phyloP scores from a whole-genome alignment of 2,329 filamentous ascomycete species.

The Alternaria sp. region DNA sequence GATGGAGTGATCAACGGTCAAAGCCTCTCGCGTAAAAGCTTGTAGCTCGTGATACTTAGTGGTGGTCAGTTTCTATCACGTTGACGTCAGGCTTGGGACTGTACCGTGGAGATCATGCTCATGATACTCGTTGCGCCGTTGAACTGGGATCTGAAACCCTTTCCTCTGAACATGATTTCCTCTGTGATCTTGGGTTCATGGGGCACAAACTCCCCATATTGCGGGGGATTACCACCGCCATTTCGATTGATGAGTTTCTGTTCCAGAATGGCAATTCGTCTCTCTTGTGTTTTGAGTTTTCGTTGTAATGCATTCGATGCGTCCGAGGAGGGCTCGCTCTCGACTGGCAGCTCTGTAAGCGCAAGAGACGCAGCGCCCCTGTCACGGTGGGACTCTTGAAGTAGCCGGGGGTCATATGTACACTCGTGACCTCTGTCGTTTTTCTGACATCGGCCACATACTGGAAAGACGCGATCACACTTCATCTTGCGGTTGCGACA shows the following conservation, averaged over 20 bases:
- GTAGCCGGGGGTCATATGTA: constrained; percentile 48
- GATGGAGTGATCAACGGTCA: constrained; percentile 38
- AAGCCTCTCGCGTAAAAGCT: constrained; percentile 40
- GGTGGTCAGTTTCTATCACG: constrained; percentile 9
- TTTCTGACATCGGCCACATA: constrained; percentile 53
- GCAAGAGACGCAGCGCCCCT: constrained; percentile 24
- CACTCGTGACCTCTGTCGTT: constrained; percentile 52
- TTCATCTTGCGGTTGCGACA: constrained; percentile 57
- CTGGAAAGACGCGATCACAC: constrained; percentile 54
- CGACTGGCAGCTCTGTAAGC: constrained; percentile 4
- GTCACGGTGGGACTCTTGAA: constrained; percentile 38
- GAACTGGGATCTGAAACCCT: constrained; percentile 54
- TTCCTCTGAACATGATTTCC: constrained; percentile 52
- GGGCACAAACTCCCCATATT: constrained; percentile 15
- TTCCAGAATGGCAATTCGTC: constrained; percentile 41
- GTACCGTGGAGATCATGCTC: constrained; percentile 44
- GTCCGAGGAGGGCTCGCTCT: constrained; percentile 4
- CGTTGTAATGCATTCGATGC: constrained; percentile 30
- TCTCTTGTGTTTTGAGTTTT: constrained; percentile 41
- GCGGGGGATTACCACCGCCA: constrained; percentile 21
- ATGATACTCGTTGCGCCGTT: constrained; percentile 52
- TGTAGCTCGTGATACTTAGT: constrained; percentile 46
- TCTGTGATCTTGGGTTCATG: constrained; percentile 35
- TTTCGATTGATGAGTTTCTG: constrained; percentile 33
- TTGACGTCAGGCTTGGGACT: not conserved